phyloP scores from a whole-genome alignment of 2,329 filamentous ascomycete genomes.

The Calonectria multiphialidica region DNA sequence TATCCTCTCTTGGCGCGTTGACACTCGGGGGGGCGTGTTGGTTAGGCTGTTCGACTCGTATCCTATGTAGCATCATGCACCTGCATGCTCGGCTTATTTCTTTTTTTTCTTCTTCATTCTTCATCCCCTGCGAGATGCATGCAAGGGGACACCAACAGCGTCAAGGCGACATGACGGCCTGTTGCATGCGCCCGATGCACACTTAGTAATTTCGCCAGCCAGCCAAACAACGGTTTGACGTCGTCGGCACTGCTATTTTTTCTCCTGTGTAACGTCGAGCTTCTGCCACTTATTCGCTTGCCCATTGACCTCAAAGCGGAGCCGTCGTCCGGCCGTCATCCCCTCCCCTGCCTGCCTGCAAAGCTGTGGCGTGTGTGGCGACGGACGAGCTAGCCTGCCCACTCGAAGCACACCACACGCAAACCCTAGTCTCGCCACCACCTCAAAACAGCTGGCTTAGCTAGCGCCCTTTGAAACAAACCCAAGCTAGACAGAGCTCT shows the following conservation, averaged over 20 bases:
- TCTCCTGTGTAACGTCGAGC: background rate
- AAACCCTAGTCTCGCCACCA: background rate
- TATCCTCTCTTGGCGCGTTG: background rate
- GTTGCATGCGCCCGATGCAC: too few species aligned
- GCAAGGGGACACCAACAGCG: slow-evolving; percentile 4
- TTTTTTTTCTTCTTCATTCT: background rate
- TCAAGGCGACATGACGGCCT: background rate
- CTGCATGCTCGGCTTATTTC: background rate
- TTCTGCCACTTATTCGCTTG: background rate
- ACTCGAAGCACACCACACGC: background rate
- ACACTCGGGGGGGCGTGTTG: background rate
- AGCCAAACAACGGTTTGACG: background rate
- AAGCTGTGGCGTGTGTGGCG: background rate
- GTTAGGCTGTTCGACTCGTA: background rate
- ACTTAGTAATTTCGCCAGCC: too few species aligned
- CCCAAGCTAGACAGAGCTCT: background rate
- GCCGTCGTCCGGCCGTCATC: background rate
- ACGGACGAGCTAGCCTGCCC: background rate
- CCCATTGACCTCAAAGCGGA: background rate
- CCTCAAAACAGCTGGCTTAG: background rate
- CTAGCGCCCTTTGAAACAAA: background rate
- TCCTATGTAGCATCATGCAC: background rate
- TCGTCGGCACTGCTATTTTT: background rate
- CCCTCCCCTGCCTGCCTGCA: background rate
- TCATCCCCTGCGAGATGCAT: background rate